Base-by-base conservation (phyloP, 352 stramenopile species). In the Lagenidium giganteum region DNA sequence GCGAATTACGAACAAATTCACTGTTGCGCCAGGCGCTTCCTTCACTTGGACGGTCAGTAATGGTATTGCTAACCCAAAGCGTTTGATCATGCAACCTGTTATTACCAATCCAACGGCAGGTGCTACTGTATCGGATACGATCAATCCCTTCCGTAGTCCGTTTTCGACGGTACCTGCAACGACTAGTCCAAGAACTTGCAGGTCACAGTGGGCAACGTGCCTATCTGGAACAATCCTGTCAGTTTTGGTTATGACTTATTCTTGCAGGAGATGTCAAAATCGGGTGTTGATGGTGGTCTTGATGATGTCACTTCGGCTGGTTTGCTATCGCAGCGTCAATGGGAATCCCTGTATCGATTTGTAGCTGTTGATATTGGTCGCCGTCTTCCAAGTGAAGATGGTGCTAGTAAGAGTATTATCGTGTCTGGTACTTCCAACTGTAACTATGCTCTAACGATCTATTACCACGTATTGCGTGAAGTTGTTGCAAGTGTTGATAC, bases 231-330 rank as follows among this genome's bases (percentile, higher is more conserved):
- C 26, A 43, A 43, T 28, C 34, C 48, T 30, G 33, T 57, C 30
- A 51, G 33, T 36, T 62, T 62, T 38, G 53, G 53, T 22, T 62
- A 62, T 49, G 53, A 62, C 30, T 31, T 62, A 8, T 62, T 54
- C 26, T 41, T 57, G 16, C 53, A 62, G 27, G 53, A 62, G 38
- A 62, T 62, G 53, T 28, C 14, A 0, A 36, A 46, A n/a, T 62
- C 53, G 29, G 53, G 53, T 31, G 17, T 52, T 50, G 47, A 62
- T 42, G 53, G 53, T 27, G 46, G 46, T 17, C 42, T 62, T 34
- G 47, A 62, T 31, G 47, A 62, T 40, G 18, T 33, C 4, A 57
- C 41, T 0, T 42, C 39, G 5, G 31, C 24, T 17, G 53, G 53
- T 32, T 30, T 62, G 8, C 42, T 57, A 23, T 42, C 21, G 8